Evolutionary conservation across 2,329 filamentous ascomycete species (phyloP).

Genomic region (Emergomyces pasteurianus): DNA sequence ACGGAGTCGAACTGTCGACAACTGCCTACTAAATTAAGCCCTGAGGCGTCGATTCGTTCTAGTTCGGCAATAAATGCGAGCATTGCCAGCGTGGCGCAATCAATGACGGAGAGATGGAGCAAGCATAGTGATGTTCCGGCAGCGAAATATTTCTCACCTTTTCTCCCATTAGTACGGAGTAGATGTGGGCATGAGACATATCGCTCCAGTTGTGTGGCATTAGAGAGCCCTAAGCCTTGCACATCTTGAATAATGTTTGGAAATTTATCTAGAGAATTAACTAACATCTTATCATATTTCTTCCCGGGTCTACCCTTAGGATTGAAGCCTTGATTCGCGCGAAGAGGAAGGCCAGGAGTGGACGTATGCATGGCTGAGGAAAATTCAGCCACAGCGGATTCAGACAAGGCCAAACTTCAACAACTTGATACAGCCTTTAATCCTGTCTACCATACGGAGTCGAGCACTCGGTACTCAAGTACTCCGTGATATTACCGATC

Average conservation of each 20-base stretch:
- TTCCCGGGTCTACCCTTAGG: no score
- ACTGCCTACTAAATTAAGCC: neutral
- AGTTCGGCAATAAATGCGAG: neutral
- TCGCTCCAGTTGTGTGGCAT: neutral
- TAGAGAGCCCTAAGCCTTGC: neutral
- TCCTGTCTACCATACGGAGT: no score
- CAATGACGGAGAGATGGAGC: neutral
- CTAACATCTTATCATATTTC: neutral
- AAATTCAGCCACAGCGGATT: neutral
- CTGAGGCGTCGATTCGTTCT: neutral
- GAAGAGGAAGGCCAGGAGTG: no score
- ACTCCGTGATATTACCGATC: no score
- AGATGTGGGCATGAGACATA: neutral
- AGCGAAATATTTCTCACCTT: neutral
- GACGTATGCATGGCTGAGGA: neutral
- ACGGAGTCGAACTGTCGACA: neutral
- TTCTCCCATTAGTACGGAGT: neutral
- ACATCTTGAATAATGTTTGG: neutral
- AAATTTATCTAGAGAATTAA: neutral
- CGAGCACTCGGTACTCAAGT: no score
- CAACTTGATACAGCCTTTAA: neutral
- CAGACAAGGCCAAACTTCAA: neutral
- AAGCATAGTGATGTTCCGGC: neutral
- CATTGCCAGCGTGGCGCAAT: conserved; percentile 3
- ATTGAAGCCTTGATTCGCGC: no score